Conservation (phyloP, 75 land plant species). For the Cryptomeria japonica region DNA sequence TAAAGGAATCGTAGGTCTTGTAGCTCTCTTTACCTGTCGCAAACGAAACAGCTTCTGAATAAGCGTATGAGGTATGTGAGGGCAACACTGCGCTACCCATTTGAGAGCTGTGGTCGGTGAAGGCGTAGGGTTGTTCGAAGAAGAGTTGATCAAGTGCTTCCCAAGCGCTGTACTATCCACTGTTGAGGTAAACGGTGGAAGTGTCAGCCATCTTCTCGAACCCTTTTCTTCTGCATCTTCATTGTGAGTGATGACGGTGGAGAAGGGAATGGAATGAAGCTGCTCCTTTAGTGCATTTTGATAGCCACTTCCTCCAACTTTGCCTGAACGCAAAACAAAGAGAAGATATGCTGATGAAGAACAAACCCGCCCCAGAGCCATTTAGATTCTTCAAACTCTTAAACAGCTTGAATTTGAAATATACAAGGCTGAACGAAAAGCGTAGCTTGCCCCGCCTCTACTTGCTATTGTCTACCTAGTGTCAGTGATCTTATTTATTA, state of each 20-base stretch:
- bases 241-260: background rate
- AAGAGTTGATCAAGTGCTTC: conserved; percentile 14
- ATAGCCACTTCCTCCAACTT: background rate
- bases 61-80: conserved; percentile 60
- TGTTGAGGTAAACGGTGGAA: conserved; percentile 30
- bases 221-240: background rate
- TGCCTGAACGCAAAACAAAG: background rate
- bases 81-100: conserved; percentile 87
- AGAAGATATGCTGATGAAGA: background rate
- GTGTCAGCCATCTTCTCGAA: conserved; percentile 28
- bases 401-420: too few species aligned
- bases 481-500: too few species aligned
- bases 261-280: background rate
- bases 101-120: conserved; percentile 51
- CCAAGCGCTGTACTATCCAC: conserved; percentile 31
- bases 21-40: conserved; percentile 57
- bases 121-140: background rate
- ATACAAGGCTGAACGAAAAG: too few species aligned
- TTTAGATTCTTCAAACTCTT: background rate
- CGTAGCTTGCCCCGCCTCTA: too few species aligned
- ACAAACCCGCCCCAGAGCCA: background rate
- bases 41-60: conserved; percentile 85
- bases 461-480: too few species aligned
- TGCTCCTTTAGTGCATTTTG: background rate
- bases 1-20: background rate